Evolutionary conservation across 2,329 filamentous ascomycete species (phyloP).

Genomic region (Emergomyces pasteurianus): DNA sequence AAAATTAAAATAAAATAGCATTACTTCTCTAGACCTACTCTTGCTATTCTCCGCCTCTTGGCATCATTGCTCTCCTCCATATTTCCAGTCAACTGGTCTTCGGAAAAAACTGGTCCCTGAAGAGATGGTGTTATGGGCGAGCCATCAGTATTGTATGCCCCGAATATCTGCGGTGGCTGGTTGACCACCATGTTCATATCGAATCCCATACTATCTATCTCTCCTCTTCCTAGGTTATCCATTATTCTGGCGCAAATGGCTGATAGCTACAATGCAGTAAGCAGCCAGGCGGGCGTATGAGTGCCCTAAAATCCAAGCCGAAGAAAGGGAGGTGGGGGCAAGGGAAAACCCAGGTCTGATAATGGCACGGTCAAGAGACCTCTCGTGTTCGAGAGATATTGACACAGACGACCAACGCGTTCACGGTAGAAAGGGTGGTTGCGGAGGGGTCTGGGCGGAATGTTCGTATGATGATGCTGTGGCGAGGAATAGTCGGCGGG

Average conservation of each 20-base stretch:
- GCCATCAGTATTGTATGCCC: slow-evolving; percentile 48
- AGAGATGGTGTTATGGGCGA: slow-evolving; percentile 45
- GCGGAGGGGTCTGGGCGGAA: background rate
- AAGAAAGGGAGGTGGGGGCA: background rate
- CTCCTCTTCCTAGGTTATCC: slow-evolving; percentile 19
- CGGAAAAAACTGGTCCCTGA: slow-evolving; percentile 25
- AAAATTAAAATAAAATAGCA: background rate
- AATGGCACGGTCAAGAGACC: no score
- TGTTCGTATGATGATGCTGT: background rate
- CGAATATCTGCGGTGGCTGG: slow-evolving; percentile 58
- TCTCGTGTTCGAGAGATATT: background rate
- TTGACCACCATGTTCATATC: slow-evolving; percentile 44
- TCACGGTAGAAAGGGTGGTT: background rate
- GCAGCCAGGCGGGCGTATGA: background rate
- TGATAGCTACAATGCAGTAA: background rate
- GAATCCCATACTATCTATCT: slow-evolving; percentile 28
- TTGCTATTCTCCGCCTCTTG: slow-evolving; percentile 78
- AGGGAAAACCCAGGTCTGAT: background rate
- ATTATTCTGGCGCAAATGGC: slow-evolving; percentile 1
- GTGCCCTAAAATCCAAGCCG: background rate
- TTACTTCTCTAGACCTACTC: slow-evolving; percentile 45
- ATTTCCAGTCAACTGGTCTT: slow-evolving; percentile 32
- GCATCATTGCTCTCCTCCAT: slow-evolving; percentile 58
- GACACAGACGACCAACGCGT: background rate
- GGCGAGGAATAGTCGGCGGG: background rate